These are phyloP conservation scores for Ganoderma multipileum DNA, from an alignment of 1,284 basidiomycete species.

Conservation along the genomic window DNA sequence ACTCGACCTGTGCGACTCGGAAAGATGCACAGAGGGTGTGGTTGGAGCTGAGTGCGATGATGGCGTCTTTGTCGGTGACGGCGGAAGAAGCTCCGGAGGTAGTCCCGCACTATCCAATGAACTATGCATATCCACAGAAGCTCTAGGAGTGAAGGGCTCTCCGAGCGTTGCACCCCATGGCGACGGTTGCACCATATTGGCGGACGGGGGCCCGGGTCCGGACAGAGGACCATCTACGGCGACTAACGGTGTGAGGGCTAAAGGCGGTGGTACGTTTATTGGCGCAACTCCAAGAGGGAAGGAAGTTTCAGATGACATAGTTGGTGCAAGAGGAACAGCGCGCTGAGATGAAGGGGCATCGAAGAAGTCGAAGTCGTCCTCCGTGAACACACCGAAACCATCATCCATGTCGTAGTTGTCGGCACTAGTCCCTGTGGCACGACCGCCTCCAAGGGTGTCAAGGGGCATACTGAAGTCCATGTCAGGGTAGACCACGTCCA, in stretches of 20 bases:
- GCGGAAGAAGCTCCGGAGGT: slow-evolving; percentile 43
- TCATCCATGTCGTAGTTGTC: slow-evolving; percentile 63
- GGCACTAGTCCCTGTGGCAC: slow-evolving; percentile 39
- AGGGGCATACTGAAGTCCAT: slow-evolving; percentile 58
- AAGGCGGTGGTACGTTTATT: slow-evolving; percentile 29
- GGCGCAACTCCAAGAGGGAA: slow-evolving; percentile 33
- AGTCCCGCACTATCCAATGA: slow-evolving; percentile 23
- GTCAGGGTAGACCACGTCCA: slow-evolving; percentile 43
- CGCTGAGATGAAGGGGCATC: slow-evolving; percentile 46
- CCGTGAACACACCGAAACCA: slow-evolving; percentile 61
- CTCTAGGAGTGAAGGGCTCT: slow-evolving; percentile 42
- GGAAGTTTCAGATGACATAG: slow-evolving; percentile 20
- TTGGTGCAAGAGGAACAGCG: slow-evolving; percentile 13
- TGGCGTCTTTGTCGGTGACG: slow-evolving; percentile 50
- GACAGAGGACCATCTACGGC: slow-evolving; percentile 40
- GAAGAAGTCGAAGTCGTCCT: slow-evolving; percentile 83
- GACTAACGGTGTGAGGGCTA: slow-evolving; percentile 42
- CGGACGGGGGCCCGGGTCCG: slow-evolving; percentile 37
- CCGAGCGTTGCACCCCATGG: slow-evolving; percentile 37
- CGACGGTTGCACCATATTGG: slow-evolving; percentile 33
- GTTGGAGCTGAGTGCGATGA: slow-evolving; percentile 50
- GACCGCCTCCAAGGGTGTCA: slow-evolving; percentile 41
- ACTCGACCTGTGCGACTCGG: slow-evolving; percentile 31
- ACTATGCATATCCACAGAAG: slow-evolving; percentile 27
- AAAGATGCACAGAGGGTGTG: slow-evolving; percentile 60